A percentile compares a stretch with the other conserved stretches of the same genome.
These are phyloP conservation scores for Coffea humblotiana DNA, from an alignment of 305 asterid species.

Conservation along the genomic window DNA sequence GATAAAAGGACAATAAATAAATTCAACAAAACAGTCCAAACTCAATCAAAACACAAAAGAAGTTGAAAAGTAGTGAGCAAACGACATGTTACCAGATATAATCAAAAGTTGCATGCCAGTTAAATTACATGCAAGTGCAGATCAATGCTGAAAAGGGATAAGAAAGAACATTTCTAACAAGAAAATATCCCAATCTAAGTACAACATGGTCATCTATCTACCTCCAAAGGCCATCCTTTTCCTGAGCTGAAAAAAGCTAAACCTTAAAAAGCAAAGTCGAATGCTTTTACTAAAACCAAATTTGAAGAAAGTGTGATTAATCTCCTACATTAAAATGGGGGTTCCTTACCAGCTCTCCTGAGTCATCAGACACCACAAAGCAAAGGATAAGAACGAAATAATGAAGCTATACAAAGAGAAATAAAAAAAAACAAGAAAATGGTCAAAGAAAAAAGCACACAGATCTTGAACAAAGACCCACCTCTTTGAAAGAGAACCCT, in stretches of 20 bases:
- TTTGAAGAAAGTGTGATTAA: slow-evolving; percentile 22
- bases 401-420: slow-evolving; percentile 32
- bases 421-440: slow-evolving; percentile 33
- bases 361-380: slow-evolving; percentile 45
- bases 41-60: not conserved
- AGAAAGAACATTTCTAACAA: not conserved
- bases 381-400: slow-evolving; percentile 48
- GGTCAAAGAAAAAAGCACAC: slow-evolving; percentile 58
- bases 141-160: slow-evolving; percentile 10
- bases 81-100: not conserved
- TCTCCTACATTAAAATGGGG: slow-evolving; percentile 40
- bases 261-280: slow-evolving; percentile 12
- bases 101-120: not conserved
- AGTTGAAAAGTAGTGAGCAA: not conserved
- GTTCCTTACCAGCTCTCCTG: slow-evolving; percentile 29
- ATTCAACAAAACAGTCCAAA: not conserved
- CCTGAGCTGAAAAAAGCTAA: slow-evolving; percentile 13
- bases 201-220: slow-evolving; percentile 9
- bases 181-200: slow-evolving; percentile 2
- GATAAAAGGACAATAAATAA: not conserved
- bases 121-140: slow-evolving; percentile 10
- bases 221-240: slow-evolving; percentile 23
- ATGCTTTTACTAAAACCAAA: slow-evolving; percentile 22
- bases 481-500: slow-evolving; percentile 55
- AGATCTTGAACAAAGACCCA: slow-evolving; percentile 79